Evolutionary conservation across 2,329 filamentous ascomycete species (phyloP).

Genomic region (Claviceps fusiformis): DNA sequence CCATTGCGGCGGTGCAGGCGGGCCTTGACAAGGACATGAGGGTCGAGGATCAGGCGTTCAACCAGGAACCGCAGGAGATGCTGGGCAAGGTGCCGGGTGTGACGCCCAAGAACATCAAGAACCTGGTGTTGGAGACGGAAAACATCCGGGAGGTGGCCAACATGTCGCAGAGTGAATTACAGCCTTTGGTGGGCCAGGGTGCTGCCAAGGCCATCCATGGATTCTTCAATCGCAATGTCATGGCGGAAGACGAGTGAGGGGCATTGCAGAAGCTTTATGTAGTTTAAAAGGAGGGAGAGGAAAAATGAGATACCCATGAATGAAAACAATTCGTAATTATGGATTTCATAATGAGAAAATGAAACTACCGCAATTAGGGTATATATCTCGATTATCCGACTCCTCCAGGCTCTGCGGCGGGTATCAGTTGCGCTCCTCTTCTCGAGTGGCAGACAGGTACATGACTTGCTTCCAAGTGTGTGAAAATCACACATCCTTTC

Average conservation of each 20-base stretch:
- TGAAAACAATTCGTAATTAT: not conserved
- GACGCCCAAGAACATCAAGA: conserved; percentile 62
- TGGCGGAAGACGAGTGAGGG: conserved; percentile 29
- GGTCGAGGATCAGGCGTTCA: conserved; percentile 60
- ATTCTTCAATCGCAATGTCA: conserved; percentile 62
- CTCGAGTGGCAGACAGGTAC: too few relatives aligned
- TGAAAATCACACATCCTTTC: too few relatives aligned
- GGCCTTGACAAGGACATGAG: conserved; percentile 49
- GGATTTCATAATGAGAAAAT: not conserved
- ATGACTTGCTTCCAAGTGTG: too few relatives aligned
- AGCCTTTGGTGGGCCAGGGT: conserved; percentile 62
- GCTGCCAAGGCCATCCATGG: conserved; percentile 57
- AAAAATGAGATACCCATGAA: conserved; percentile 5
- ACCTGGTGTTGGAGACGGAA: conserved; percentile 57
- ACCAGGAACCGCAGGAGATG: conserved; percentile 82
- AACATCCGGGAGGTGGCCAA: conserved; percentile 77
- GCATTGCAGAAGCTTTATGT: not conserved
- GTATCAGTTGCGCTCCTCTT: not conserved
- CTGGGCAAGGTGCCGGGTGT: conserved; percentile 72
- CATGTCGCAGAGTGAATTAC: conserved; percentile 61
- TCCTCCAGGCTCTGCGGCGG: not conserved
- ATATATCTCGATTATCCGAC: conserved; percentile 1
- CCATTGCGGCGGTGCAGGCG: conserved; percentile 69
- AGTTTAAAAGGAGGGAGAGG: not conserved
- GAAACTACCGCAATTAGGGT: not conserved